Evolutionary conservation across 805 yeast genomes (phyloP).

Genomic region (Kluyveromyces aestuarii): DNA sequence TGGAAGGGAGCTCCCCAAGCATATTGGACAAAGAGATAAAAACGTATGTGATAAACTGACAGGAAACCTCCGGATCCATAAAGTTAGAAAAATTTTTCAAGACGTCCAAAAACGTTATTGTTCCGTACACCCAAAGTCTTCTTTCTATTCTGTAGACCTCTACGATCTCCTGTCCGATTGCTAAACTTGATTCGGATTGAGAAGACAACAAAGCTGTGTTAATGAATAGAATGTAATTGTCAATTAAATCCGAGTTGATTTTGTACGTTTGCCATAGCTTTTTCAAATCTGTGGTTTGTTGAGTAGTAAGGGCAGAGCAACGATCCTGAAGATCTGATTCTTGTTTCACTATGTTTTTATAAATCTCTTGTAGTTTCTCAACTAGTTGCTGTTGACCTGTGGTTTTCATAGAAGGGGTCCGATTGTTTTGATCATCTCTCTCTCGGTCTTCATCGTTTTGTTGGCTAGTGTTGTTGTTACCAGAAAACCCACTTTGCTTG

Average conservation of each 20-base stretch:
- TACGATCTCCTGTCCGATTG: constrained; percentile 59
- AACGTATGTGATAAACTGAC: constrained; percentile 64
- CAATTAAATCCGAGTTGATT: constrained; percentile 53
- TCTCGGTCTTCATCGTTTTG: constrained; percentile 7
- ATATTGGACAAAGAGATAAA: constrained; percentile 43
- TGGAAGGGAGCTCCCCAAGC: constrained; percentile 29
- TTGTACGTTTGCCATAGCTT: constrained; percentile 67
- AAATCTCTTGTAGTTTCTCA: constrained; percentile 63
- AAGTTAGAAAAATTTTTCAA: constrained; percentile 66
- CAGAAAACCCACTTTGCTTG: not conserved
- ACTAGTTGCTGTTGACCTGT: constrained; percentile 39
- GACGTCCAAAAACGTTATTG: constrained; percentile 71
- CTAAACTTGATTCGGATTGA: constrained; percentile 37
- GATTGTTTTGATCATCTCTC: constrained; percentile 14
- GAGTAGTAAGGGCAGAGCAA: constrained; percentile 51
- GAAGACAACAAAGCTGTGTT: constrained; percentile 66
- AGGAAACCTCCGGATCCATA: constrained; percentile 69
- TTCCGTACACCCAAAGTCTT: constrained; percentile 79
- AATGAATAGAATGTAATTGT: constrained; percentile 63
- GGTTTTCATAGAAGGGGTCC: constrained; percentile 25
- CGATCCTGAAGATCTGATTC: constrained; percentile 65
- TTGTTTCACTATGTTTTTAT: constrained; percentile 55
- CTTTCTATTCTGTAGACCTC: constrained; percentile 71
- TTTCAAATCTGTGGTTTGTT: constrained; percentile 47
- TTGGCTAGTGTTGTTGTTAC: constrained; percentile 10